Evolutionary conservation across 2,329 filamentous ascomycete genomes (phyloP).

Genomic region (Curvularia eragrostidis): DNA sequence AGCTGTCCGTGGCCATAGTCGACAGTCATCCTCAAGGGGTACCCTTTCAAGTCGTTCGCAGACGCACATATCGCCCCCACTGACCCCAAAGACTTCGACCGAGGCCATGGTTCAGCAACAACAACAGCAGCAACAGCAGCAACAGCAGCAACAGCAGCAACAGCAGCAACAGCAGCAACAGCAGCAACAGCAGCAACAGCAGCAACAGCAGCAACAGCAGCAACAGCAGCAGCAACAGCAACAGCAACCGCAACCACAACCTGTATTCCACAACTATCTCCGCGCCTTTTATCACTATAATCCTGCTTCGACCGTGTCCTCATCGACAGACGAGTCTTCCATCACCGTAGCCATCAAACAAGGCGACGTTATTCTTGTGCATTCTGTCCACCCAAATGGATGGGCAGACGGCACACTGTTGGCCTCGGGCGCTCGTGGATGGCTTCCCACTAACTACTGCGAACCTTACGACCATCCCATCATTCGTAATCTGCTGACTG

Average conservation of each 20-base stretch:
- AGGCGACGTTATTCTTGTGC: constrained; percentile 90
- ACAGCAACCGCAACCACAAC: constrained; percentile 57
- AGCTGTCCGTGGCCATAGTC: constrained; percentile 32
- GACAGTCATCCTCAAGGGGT: constrained; percentile 44
- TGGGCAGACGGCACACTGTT: constrained; percentile 97
- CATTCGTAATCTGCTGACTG: constrained; percentile 83
- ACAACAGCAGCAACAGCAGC: constrained; percentile 19
- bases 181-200: constrained; percentile 21
- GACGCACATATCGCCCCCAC: constrained; percentile 75
- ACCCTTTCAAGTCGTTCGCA: constrained; percentile 40
- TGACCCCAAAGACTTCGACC: constrained; percentile 73
- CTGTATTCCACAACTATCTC: constrained; percentile 91
- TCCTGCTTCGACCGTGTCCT: constrained; percentile 76
- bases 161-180: constrained; percentile 57
- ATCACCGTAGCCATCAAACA: constrained; percentile 86
- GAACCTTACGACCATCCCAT: constrained; percentile 90
- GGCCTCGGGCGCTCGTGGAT: constrained; percentile 84
- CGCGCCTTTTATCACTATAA: constrained; percentile 94
- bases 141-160: constrained; percentile 52
- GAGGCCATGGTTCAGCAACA: constrained; percentile 63
- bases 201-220: constrained; percentile 21
- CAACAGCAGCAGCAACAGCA: constrained; percentile 52
- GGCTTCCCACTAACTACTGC: constrained; percentile 98
- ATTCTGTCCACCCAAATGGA: constrained; percentile 96
- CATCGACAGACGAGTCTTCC: constrained; percentile 69